Conservation (phyloP, 73 alveolate genomes). For the Tetrahymena borealis region DNA sequence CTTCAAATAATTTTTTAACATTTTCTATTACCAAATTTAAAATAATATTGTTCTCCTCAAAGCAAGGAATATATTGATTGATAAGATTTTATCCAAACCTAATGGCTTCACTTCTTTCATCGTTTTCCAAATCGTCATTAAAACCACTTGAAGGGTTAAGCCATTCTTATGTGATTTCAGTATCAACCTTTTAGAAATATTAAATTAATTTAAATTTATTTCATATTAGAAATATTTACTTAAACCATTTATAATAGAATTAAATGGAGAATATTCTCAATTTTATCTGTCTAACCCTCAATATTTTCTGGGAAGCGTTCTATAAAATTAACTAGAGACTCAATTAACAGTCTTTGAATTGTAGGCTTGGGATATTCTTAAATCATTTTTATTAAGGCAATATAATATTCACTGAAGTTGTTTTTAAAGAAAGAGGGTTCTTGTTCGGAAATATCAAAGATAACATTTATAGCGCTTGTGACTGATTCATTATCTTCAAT, state of each 20-base stretch:
- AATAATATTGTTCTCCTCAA: not conserved
- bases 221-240: not conserved
- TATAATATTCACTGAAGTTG: not conserved
- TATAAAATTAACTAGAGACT: not conserved
- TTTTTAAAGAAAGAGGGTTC: not conserved
- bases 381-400: not conserved
- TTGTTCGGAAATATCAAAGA: not conserved
- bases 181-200: not conserved
- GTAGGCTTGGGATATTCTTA: not conserved
- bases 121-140: not conserved
- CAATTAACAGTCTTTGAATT: not conserved
- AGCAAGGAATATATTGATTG: not conserved
- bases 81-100: not conserved
- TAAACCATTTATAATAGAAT: not conserved
- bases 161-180: not conserved
- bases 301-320: not conserved
- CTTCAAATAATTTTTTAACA: not conserved
- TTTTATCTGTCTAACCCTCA: not conserved
- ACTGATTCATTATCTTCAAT: not conserved
- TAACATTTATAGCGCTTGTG: not conserved
- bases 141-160: not conserved
- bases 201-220: too few species aligned
- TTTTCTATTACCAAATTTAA: not conserved
- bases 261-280: not conserved
- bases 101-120: not conserved